These are phyloP conservation scores for Monilinia laxa DNA, from an alignment of 2,329 filamentous ascomycete genomes.

Conservation along the genomic window DNA sequence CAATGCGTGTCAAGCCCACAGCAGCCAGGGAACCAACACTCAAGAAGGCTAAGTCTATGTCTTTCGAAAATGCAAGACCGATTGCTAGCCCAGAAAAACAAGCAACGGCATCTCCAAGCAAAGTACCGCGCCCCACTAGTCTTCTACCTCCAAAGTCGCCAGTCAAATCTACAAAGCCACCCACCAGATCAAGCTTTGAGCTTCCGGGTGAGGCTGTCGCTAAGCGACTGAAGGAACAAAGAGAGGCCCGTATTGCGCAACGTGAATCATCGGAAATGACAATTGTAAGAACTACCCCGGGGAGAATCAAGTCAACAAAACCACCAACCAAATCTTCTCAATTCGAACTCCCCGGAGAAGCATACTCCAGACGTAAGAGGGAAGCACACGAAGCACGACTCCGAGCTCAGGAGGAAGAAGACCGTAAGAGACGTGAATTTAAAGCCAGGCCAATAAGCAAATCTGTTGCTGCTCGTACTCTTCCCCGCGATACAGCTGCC, in stretches of 20 bases:
- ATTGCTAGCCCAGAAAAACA: conserved; percentile 34
- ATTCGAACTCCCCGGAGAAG: conserved; percentile 65
- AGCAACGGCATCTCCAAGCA: conserved; percentile 33
- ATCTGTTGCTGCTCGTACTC: conserved; percentile 41
- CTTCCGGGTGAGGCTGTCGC: conserved; percentile 63
- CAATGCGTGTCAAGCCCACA: conserved; percentile 46
- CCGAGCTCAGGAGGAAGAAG: conserved; percentile 58
- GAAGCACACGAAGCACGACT: conserved; percentile 57
- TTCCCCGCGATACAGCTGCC: conserved; percentile 57
- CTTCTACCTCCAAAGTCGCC: conserved; percentile 46
- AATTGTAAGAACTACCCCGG: conserved; percentile 40
- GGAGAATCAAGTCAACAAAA: conserved; percentile 52
- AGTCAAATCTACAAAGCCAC: conserved; percentile 54
- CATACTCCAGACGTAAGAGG: conserved; percentile 49
- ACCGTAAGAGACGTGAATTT: conserved; percentile 60
- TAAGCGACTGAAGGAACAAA: conserved; percentile 56
- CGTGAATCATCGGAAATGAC: conserved; percentile 42
- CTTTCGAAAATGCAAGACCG: conserved; percentile 27
- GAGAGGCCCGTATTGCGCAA: conserved; percentile 53
- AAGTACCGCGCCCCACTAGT: conserved; percentile 43
- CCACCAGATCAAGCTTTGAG: conserved; percentile 58
- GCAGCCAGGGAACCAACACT: conserved; percentile 30
- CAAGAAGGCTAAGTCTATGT: conserved; percentile 37
- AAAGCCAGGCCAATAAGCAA: conserved; percentile 58
- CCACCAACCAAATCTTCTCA: conserved; percentile 50